These are phyloP conservation scores for Calonectria leucothoes DNA, from an alignment of 2,329 filamentous ascomycete genomes.

Conservation along the genomic window DNA sequence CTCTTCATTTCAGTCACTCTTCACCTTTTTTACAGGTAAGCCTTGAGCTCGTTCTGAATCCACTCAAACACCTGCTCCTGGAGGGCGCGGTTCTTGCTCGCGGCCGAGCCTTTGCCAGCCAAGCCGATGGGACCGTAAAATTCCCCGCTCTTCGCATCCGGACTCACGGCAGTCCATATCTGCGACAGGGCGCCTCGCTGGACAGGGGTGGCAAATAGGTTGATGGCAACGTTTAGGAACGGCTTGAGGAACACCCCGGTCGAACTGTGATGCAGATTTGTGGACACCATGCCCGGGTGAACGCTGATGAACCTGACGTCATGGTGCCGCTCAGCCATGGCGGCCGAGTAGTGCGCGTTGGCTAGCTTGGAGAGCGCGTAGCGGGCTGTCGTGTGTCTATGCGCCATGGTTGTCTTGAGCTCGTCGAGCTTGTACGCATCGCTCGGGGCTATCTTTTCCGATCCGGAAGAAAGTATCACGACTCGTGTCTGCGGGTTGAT, in stretches of 20 bases:
- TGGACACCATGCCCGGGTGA: constrained; percentile 14
- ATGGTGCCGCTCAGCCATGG: neutral
- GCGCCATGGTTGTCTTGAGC: neutral
- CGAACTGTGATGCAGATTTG: constrained; percentile 10
- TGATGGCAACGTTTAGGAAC: neutral
- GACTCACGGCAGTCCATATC: constrained; percentile 12
- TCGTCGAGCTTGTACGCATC: neutral
- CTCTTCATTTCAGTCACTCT: no score
- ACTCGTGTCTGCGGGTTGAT: neutral
- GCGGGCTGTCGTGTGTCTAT: neutral
- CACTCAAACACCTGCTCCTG: constrained; percentile 1
- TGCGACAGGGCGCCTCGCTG: constrained; percentile 1
- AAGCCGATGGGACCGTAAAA: neutral
- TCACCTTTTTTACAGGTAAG: neutral
- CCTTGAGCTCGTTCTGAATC: constrained; percentile 2
- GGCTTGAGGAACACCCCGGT: constrained; percentile 6
- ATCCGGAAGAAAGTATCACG: neutral
- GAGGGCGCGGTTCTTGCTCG: neutral
- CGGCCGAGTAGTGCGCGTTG: neutral
- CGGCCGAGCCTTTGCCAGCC: neutral
- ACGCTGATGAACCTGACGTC: constrained; percentile 1
- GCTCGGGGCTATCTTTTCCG: neutral
- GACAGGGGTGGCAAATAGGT: neutral
- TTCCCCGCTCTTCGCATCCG: neutral
- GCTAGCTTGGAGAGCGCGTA: neutral